Base-by-base conservation (phyloP, 352 stramenopile genomes). In the Peronospora destructor region DNA sequence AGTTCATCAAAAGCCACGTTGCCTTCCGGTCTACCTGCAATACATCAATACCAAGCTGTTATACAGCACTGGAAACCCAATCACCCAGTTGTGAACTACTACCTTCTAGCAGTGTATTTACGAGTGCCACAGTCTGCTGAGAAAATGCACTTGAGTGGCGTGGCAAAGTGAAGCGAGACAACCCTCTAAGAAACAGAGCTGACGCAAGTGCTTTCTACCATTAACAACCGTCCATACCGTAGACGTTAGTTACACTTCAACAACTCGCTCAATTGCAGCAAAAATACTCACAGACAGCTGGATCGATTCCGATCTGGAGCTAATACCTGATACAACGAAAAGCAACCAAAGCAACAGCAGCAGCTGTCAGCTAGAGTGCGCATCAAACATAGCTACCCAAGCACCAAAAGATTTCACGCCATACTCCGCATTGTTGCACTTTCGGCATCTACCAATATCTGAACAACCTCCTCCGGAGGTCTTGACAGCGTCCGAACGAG, bases 401-500 rank as follows among this genome's bases (percentile, higher is more conserved):
- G 4, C 23, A 11, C 11, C 23, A n/a, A 7, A 16, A 11, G 13
- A 3, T 11, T 36, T n/a, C 13, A 36, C 13, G 12, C 23, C 52
- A n/a, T 59, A 70, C 61, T 61, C 26, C 47, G 37, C 6, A 61
- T 53, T 38, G 49, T 53, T 9, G 45, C 32, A 7, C 41, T 71
- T 59, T 90, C 78, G 0, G 76, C 82, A 9, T 45, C 32, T 6
- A 76, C 61, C 6, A 93, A 64, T 13, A 64, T 50, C 39, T 85
- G 66, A 6, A 93, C 75, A 2, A 89, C 66, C n/a, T 77, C 66
- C 41, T 87, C 68, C 4, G 66, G 71, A 4, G 78, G 74, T 12
- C 72, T 60, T 3, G 78, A 89, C 32, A 85, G 55, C 33, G 79
- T 87, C 5, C 76, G 71, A 40, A 88, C 68, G 8, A 84, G 49